Conservation (phyloP, 495 filamentous ascomycete species). For the Aspergillus taichungensis region DNA sequence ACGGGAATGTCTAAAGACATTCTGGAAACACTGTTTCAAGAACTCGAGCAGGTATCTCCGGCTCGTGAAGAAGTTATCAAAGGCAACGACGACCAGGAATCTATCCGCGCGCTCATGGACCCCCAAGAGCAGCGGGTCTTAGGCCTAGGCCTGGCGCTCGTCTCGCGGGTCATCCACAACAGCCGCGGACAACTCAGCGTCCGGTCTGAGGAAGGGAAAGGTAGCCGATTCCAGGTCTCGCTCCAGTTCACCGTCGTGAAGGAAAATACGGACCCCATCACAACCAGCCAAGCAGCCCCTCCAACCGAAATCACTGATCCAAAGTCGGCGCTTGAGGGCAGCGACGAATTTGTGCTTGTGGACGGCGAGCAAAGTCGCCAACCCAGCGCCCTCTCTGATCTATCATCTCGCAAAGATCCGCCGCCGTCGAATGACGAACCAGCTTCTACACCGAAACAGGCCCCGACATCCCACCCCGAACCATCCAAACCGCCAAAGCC, state of each 20-base stretch:
- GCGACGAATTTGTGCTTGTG: constrained; percentile 29
- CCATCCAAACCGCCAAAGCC: constrained; percentile 5
- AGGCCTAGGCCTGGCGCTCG: constrained; percentile 78
- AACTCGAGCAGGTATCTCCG: constrained; percentile 76
- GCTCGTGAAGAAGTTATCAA: constrained; percentile 34
- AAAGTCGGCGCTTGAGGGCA: constrained; percentile 11
- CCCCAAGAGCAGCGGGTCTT: constrained; percentile 38
- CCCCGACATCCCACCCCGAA: constrained; percentile 11
- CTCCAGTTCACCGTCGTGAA: constrained; percentile 30
- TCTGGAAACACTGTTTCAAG: constrained; percentile 71
- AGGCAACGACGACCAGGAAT: constrained; percentile 3
- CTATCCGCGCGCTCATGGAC: background rate
- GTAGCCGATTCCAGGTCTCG: constrained; percentile 61
- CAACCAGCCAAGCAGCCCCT: background rate
- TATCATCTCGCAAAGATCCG: no score
- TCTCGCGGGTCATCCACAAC: constrained; percentile 75
- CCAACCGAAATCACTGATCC: constrained; percentile 5
- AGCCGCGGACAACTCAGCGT: constrained; percentile 86
- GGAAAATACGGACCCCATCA: background rate
- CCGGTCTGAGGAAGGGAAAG: constrained; percentile 79
- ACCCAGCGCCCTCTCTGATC: background rate
- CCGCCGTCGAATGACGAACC: no score
- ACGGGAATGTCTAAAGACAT: constrained; percentile 64
- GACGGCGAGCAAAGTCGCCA: background rate
- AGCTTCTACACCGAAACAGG: background rate